phyloP scores from a whole-genome alignment of 2,329 filamentous ascomycete species.

The Trichoderma pleuroti region DNA sequence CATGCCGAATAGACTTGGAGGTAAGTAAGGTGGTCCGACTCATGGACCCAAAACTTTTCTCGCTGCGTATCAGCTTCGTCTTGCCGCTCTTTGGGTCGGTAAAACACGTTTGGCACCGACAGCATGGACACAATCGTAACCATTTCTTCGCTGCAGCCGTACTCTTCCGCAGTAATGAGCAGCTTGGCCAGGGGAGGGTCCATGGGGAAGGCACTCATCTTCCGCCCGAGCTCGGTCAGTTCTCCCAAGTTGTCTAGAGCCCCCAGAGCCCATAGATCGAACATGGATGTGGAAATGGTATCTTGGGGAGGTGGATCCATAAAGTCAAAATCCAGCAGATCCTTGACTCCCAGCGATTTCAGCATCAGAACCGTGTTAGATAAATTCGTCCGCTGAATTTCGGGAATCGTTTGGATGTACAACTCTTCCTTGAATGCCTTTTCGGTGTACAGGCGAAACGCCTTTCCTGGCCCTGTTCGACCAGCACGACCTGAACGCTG shows the following conservation, averaged over 20 bases:
- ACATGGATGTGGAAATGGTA: conserved; percentile 93
- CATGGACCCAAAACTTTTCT: conserved; percentile 97
- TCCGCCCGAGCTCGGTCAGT: conserved; percentile 77
- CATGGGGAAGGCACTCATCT: conserved; percentile 98
- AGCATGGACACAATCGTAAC: conserved; percentile 98
- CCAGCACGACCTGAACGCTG: conserved; percentile 92
- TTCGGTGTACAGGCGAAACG: conserved; percentile 91
- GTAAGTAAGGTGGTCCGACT: conserved; percentile 93
- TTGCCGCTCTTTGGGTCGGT: conserved; percentile 91
- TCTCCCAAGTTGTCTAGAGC: conserved; percentile 92
- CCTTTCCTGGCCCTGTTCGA: conserved; percentile 90
- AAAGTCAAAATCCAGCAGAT: conserved; percentile 94
- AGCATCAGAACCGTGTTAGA: conserved; percentile 91
- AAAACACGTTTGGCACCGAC: conserved; percentile 93
- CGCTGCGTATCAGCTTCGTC: conserved; percentile 94
- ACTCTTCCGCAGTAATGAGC: conserved; percentile 84
- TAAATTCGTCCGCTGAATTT: conserved; percentile 95
- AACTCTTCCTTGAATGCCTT: conserved; percentile 93
- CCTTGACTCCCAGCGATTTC: conserved; percentile 90
- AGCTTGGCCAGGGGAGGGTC: conserved; percentile 93
- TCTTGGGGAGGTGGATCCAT: conserved; percentile 99
- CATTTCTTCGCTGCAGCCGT: conserved; percentile 95
- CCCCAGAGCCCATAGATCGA: conserved; percentile 94
- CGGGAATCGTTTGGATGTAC: conserved; percentile 94
- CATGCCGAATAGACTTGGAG: conserved; percentile 95